Percentiles rank a stretch among this genome's conserved stretches.
phyloP scores from a whole-genome alignment of 495 filamentous ascomycete species.

The Copromyces sp. region DNA sequence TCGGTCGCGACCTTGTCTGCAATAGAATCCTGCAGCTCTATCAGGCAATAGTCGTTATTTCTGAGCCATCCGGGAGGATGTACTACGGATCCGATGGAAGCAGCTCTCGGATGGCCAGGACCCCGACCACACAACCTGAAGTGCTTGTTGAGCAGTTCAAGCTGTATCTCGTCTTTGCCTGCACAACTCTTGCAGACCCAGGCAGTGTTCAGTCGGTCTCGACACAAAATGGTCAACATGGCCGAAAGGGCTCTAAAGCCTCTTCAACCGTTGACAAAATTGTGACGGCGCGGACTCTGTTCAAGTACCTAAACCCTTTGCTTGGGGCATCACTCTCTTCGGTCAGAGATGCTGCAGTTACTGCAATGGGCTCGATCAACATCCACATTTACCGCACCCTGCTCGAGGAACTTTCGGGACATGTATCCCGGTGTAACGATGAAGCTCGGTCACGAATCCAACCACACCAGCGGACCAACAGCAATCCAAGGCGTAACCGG shows the following conservation, averaged over 20 bases:
- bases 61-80: constrained; percentile 56
- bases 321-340: constrained; percentile 63
- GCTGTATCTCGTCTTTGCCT: constrained; percentile 94
- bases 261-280: constrained; percentile 68
- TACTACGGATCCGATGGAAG: constrained; percentile 42
- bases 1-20: constrained; percentile 86
- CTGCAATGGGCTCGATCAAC: constrained; percentile 88
- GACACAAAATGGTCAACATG: constrained; percentile 62
- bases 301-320: constrained; percentile 81
- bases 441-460: constrained; percentile 73
- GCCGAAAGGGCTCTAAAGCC: constrained; percentile 72
- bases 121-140: constrained; percentile 68
- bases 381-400: constrained; percentile 89
- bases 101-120: constrained; percentile 39
- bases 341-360: constrained; percentile 83
- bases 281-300: constrained; percentile 76
- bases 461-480: constrained; percentile 62
- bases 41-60: constrained; percentile 65
- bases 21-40: constrained; percentile 88
- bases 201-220: constrained; percentile 52
- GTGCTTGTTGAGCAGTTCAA: constrained; percentile 97
- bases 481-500: constrained; percentile 62
- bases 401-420: constrained; percentile 79
- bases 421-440: constrained; percentile 69
- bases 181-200: constrained; percentile 83